Evolutionary conservation across 179 eudicot species (phyloP).

Genomic region (Sideroxylon spinosum): DNA sequence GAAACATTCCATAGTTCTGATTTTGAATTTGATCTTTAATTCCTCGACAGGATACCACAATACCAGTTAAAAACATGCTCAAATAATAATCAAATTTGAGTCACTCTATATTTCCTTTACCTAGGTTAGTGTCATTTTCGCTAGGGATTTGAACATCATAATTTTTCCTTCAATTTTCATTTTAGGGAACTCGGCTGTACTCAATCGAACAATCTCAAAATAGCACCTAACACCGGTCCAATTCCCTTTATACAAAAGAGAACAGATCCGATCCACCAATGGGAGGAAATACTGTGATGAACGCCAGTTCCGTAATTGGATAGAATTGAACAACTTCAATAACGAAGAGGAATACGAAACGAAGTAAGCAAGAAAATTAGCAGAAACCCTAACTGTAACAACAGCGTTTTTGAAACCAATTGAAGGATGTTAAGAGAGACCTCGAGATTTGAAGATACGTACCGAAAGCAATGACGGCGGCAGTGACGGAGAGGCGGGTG

Average conservation of each 20-base stretch:
- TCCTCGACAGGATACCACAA: not conserved
- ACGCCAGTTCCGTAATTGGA: no score
- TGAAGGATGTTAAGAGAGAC: not conserved
- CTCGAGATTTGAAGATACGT: not conserved
- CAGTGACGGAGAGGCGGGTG: constrained; percentile 62
- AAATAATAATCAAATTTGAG: not conserved
- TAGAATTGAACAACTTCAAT: no score
- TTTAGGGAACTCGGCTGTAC: not conserved
- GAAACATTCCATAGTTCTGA: not conserved
- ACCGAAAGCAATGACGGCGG: constrained; percentile 80
- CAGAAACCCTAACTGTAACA: constrained; percentile 22
- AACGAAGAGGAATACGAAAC: not conserved
- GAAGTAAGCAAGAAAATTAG: not conserved
- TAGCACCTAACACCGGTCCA: not conserved
- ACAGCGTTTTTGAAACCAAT: not conserved
- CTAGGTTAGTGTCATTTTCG: not conserved
- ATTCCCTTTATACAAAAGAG: not conserved
- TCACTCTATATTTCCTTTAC: not conserved
- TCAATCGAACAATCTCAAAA: not conserved
- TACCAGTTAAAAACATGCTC: not conserved
- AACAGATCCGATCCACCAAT: not conserved
- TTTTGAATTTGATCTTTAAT: not conserved
- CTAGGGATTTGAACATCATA: no score
- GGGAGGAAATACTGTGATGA: no score
- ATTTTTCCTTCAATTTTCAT: not conserved